Evolutionary conservation across 495 filamentous ascomycete species (phyloP), one percentile per base, ranked within the genome.

Genomic region (Cenococcum geophilum): DNA sequence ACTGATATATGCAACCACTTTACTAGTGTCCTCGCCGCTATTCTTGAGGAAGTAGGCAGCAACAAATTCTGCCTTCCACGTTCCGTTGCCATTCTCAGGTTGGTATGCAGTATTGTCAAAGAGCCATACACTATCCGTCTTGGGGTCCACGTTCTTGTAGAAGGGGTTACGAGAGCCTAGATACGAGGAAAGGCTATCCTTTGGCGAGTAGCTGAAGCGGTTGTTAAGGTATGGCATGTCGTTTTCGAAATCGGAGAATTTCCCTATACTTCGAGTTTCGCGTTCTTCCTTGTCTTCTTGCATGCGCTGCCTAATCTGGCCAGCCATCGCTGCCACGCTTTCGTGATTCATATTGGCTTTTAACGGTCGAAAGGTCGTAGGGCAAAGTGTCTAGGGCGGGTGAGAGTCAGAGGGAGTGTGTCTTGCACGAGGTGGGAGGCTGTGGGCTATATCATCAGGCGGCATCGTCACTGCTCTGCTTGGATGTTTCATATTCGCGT

Each of bases 71-170:
- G 86, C 87, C 60, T 88, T 77, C 90, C 89, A 96, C 23, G 64
- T 43, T 27, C 60, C 62, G 5, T 73, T 23, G 2, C 66, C 59
- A 27, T 64, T 54, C 55, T 52, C 64, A 21, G 71, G 67, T 51
- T 83, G 83, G 70, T 86, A 95, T 5, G 91, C 92, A 8, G 89
- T 90, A 67, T 93, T 97, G 76, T 97, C 91, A 42, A 97, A 73
- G 12, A 97, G 76, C 92, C 92, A 97, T 22, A 97, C 85, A 10
- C 79, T 81, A 63, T 96, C 83, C 27, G 75, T 74, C 18, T 75
- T 69, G 32, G 76, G 74, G 50, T 82, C 70, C 43, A 78, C 76
- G 14, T 62, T 62, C 1, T 72, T 73, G 42, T 68, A 68, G 59
- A 78, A 58, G 1, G 76, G 75, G 60, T 78, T 78, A 25, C 62